Base-by-base conservation (phyloP, 805 yeast genomes). In the Candida ascalaphidarum region DNA sequence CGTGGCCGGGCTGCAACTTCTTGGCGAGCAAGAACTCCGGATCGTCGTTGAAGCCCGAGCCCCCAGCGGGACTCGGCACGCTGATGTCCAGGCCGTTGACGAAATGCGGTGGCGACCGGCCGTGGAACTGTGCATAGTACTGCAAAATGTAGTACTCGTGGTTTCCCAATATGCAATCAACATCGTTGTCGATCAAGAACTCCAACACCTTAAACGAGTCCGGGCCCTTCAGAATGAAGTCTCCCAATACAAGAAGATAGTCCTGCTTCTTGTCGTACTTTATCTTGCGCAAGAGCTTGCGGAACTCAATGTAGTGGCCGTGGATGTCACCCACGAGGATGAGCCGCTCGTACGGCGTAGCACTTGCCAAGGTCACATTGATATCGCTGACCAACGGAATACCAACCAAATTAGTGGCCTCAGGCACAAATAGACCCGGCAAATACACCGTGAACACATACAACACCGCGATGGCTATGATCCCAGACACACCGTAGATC, bases 311-410 rank as follows among this genome's bases (percentile, higher is more conserved):
- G 41, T 64, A 73, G 40, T 77, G 76, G 2, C 96, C 96, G 55
- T 88, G 97, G 14, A 88, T 73, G 50, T 88, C 97, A 4, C 97
- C 96, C 15, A 88, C 64, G 26, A 85, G 46, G 4, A 89, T 63
- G 11, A 81, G 45, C 34, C 94, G 61, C 22, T 62, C 63, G 9
- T 27, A 35, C 11, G 27, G 25, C n/a, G 30, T 23, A 7, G 55
- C 36, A 5, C 66, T 61, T 10, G 23, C 30, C 32, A 61, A 49
- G 5, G 33, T 25, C 7, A 50, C 49, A 4, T 38, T 30, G 25
- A 58, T 31, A 2, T 43, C 44, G 5, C 43, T 29, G 14, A 62
- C 42, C 30, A 48, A 40, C 2, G 31, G 29, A 8, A 62, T 46
- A 2, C 44, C 53, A 1, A 34, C 31, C 17, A 62, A 44, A 4